Base-by-base conservation (phyloP, 768 basidiomycete genomes). In the Rhizopogon salebrosus region DNA sequence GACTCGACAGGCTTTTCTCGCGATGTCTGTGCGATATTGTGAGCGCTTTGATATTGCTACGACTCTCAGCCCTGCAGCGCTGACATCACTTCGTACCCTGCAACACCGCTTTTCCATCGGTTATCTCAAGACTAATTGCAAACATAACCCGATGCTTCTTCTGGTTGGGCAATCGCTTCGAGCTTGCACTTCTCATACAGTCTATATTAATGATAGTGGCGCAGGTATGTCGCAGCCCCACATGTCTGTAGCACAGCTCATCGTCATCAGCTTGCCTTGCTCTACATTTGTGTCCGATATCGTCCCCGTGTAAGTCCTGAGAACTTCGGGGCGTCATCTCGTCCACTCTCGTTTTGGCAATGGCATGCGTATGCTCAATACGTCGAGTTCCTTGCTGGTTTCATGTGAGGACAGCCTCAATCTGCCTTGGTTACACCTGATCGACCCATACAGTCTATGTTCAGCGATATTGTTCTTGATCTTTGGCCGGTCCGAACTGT, bases 111-210 rank as follows among this genome's bases (percentile, higher is more conserved):
- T n/a, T n/a, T 23, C 18, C 53, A 41, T 52, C 22, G 14, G 31
- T 46, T 46, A 24, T 27, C 49, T 18, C 23, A 49, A 90, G 89
- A 59, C 74, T 92, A 29, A 75, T 89, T 54, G 89, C 90, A 46
- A 93, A 93, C 67, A 90, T 92, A 49, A 86, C 87, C 23, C 78
- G 91, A 62, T 93, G 91, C 67, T 93, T 92, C 75, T 93, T 92
- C 71, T 93, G 91, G 91, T 71, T 93, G 34, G 91, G 91, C 51
- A 74, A 84, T 36, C 87, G 63, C 49, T 93, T 91, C 66, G 91
- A 92, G 71, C 69, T 78, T 41, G 79, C 90, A 2, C 70, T 93
- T 48, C 74, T 93, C n/a, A 58, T 90, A 8, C 91, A 93, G 68
- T 90, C 89, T 16, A 68, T 92, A 52, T 72, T 93, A 48, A 90